These are phyloP conservation scores for Trichoderma endophyticum DNA, from an alignment of 2,329 filamentous ascomycete genomes.

Conservation along the genomic window DNA sequence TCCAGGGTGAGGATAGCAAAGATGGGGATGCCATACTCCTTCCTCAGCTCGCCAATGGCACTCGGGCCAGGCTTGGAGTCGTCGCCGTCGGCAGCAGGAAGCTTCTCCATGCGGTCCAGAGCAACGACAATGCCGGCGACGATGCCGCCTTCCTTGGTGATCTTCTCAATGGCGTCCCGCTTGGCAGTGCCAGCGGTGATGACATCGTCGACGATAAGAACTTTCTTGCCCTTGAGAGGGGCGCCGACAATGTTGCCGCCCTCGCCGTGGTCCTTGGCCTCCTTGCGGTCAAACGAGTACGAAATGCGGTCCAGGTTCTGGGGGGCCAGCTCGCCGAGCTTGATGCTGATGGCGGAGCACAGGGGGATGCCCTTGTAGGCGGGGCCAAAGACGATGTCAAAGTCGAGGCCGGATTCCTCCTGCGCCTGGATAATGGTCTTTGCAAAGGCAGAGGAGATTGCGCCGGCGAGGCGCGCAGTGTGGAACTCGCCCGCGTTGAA, in stretches of 20 bases:
- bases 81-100: slow-evolving; percentile 61
- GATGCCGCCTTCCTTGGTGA: slow-evolving; percentile 76
- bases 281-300: slow-evolving; percentile 94
- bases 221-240: slow-evolving; percentile 75
- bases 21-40: slow-evolving; percentile 80
- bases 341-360: slow-evolving; percentile 71
- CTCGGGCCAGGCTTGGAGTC: slow-evolving; percentile 69
- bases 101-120: slow-evolving; percentile 82
- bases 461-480: slow-evolving; percentile 70
- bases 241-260: slow-evolving; percentile 91
- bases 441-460: slow-evolving; percentile 81
- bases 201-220: slow-evolving; percentile 93
- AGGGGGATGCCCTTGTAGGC: slow-evolving; percentile 97
- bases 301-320: slow-evolving; percentile 65
- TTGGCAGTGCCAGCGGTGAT: slow-evolving; percentile 95
- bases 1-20: slow-evolving; percentile 79
- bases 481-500: slow-evolving; percentile 95
- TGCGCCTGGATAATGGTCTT: slow-evolving; percentile 54
- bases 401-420: slow-evolving; percentile 45
- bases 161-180: slow-evolving; percentile 86
- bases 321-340: slow-evolving; percentile 68
- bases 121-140: slow-evolving; percentile 87
- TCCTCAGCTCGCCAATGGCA: slow-evolving; percentile 80
- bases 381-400: slow-evolving; percentile 89
- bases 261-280: slow-evolving; percentile 94